Conservation (phyloP, 2,329 filamentous ascomycete genomes). For the Aspergillus cejpii region DNA sequence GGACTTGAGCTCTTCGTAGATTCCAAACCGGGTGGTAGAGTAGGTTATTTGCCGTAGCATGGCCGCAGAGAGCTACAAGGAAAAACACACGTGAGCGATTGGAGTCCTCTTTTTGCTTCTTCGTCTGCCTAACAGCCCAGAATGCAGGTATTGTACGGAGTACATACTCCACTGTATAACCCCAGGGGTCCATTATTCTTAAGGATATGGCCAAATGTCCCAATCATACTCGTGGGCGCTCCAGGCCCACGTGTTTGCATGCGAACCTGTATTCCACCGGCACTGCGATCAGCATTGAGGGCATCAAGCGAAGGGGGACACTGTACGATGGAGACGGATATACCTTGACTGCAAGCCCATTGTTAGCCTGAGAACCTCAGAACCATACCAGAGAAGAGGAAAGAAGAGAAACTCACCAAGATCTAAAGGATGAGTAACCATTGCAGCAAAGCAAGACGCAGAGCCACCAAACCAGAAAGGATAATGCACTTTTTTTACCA, state of each 20-base stretch:
- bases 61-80: constrained; percentile 67
- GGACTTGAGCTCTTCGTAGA: constrained; percentile 89
- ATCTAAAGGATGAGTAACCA: constrained; percentile 89
- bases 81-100: constrained; percentile 1
- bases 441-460: constrained; percentile 83
- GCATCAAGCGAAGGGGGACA: constrained; percentile 1
- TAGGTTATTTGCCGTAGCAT: constrained; percentile 92
- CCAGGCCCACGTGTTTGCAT: constrained; percentile 75
- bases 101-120: constrained; percentile 3
- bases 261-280: constrained; percentile 56
- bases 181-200: constrained; percentile 68
- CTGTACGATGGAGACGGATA: background rate
- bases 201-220: constrained; percentile 77
- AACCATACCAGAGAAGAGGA: background rate
- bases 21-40: constrained; percentile 89
- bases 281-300: constrained; percentile 13
- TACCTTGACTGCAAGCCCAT: constrained; percentile 50
- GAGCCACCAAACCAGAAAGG: constrained; percentile 97
- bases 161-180: constrained; percentile 70
- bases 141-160: constrained; percentile 35
- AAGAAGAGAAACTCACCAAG: constrained; percentile 56
- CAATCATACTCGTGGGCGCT: constrained; percentile 71
- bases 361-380: constrained; percentile 16
- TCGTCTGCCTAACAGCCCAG: background rate
- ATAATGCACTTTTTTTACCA: constrained; percentile 48